Evolutionary conservation across 371 early-diverging fungal genomes (phyloP), one percentile per base, ranked within the genome.

Genomic region (Syncephalastrum monosporum): DNA sequence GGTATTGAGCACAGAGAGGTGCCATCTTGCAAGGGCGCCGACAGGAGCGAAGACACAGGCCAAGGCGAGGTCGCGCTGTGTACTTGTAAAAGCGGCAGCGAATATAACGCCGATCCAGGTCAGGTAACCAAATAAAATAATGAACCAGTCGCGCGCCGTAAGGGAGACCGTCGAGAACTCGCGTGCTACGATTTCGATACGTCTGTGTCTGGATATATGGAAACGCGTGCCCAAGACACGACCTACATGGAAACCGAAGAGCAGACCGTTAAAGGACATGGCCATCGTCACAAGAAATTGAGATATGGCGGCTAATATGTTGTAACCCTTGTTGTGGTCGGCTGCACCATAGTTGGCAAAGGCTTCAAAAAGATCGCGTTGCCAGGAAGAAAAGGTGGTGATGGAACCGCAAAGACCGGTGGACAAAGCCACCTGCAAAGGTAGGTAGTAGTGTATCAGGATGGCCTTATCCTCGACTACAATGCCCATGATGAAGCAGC

Each of bases 321-420:
- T 81, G 16, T 81, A 64, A 0, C 72, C 72, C 23, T 47, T 47
- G 5, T 65, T 57, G 50, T 74, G 74, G 5, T 56, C 41, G 29
- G 55, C 49, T 14, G 50, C 69, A 44, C 53, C 17, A 14, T 73
- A 69, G 57, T 84, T 83, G 47, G 79, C 63, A 50, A 90, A 74
- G 50, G 76, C 77, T 43, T 67, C 48, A 51, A 85, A 86, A 2
- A 82, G 76, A 13, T 64, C 81, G n/a, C 85, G 60, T 50, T 82
- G 85, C 91, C 91, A 93, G 1, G 91, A 86, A 12, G 93, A 92
- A 59, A 92, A 93, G 0, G 91, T 91, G 0, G 94, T 93, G 13
- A 93, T 87, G 0, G 92, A 91, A 0, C 94, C 94, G 63, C 94
- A 93, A 16, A 93, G 79, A 1, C 94, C 94, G 8, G 88, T 85